Evolutionary conservation across 768 basidiomycete species (phyloP), one percentile per base, ranked within the genome.

Genomic region (Mycena haematopus): DNA sequence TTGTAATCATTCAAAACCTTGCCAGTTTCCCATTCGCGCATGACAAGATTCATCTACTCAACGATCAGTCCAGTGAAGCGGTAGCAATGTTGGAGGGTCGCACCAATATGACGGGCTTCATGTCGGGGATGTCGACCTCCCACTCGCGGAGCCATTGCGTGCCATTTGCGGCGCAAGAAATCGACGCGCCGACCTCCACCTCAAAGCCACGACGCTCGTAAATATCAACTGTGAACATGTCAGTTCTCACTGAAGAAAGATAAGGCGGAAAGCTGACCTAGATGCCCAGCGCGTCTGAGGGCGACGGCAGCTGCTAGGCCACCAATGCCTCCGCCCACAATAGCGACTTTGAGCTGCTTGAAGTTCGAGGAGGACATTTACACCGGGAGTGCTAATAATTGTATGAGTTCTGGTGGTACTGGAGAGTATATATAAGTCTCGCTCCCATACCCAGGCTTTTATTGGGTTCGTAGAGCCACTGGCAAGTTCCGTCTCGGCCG

Each of bases 21-120:
- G 17, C 75, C 75, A 22, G 74, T 74, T 54, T 74, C 72, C 75
- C 75, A 76, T 49, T 76, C 75, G 15, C 75, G 69, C 75, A 76
- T 76, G 35, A 70, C 69, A 22, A 76, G 69, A 54, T 76, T 72
- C 73, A 70, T 68, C 69, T 61, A 19, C 27, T 44, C 40, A 22
- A 33, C 4, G 53, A 49, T 56, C 11, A 27, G 25, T 54, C 42
- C n/a, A n/a, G n/a, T 36, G 2, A 15, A 36, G 36, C n/a, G n/a
- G 36, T 11, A 1, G 46, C 2, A 42, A 55, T 15, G n/a, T 8
- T 15, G 19, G 38, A 25, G 19, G 10, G 38, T 2, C 52, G 29
- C 46, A 60, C 59, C 46, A 75, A 61, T 24, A 71, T 54, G 24
- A 76, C 69, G 24, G 75, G 75, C 38, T 70, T 72, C 73, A 73